A percentile compares a stretch with the other conserved stretches of the same genome.
These are phyloP conservation scores for Rhamnella rubrinervis DNA, from an alignment of 331 rosid species.

Conservation along the genomic window DNA sequence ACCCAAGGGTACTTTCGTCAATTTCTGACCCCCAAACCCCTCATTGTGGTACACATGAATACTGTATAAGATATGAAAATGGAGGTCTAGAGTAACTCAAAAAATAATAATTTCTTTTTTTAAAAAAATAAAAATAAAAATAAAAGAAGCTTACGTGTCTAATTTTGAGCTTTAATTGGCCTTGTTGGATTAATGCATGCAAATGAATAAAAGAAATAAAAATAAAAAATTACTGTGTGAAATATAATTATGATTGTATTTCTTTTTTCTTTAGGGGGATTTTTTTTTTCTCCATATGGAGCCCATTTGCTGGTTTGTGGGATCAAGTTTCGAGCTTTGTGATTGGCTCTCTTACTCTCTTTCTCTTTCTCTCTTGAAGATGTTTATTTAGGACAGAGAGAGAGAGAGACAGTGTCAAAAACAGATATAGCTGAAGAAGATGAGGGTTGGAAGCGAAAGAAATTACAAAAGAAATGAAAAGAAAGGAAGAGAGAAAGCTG, in stretches of 20 bases:
- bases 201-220: constrained; percentile 9
- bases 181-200: constrained; percentile 63
- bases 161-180: constrained; percentile 30
- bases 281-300: constrained; percentile 55
- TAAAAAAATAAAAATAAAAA: background rate
- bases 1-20: constrained; percentile 53
- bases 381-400: constrained; percentile 42
- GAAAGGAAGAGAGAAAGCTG: constrained; percentile 62
- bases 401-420: no score
- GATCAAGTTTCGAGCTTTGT: constrained; percentile 75
- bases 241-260: constrained; percentile 56
- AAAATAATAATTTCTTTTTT: background rate
- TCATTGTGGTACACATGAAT: no score
- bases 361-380: constrained; percentile 29
- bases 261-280: constrained; percentile 86
- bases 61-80: background rate
- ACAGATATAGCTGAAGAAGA: constrained; percentile 5
- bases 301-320: constrained; percentile 84
- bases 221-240: constrained; percentile 38
- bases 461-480: constrained; percentile 28
- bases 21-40: background rate
- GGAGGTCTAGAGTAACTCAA: background rate
- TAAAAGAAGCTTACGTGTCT: constrained; percentile 50
- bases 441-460: constrained; percentile 50
- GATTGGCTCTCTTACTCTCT: constrained; percentile 50